These are phyloP conservation scores for Cudoniella acicularis DNA, from an alignment of 495 filamentous ascomycete species.

Conservation along the genomic window DNA sequence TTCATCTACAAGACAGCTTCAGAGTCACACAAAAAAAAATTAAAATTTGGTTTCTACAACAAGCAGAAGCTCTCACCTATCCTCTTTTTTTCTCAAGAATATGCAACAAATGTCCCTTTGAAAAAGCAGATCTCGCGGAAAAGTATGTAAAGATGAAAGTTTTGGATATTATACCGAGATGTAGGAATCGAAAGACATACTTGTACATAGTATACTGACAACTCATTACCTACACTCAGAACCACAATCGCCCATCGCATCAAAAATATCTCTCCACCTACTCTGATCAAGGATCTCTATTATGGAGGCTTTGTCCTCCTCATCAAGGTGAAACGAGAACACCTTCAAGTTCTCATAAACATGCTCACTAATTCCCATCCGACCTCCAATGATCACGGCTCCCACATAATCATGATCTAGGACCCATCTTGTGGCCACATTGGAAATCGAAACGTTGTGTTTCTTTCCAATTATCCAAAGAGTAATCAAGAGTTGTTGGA, in stretches of 20 bases:
- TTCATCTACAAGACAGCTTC: too few species aligned
- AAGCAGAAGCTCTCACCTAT: too few species aligned
- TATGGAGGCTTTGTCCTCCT: conserved; percentile 26
- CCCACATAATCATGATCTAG: conserved; percentile 37
- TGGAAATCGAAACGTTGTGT: conserved; percentile 30
- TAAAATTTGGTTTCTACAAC: too few species aligned
- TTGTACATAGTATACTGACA: too few species aligned
- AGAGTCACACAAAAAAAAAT: too few species aligned
- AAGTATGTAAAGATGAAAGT: too few species aligned
- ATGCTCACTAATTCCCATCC: conserved; percentile 35
- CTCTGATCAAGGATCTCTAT: conserved; percentile 21
- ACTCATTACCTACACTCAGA: conserved; percentile 36
- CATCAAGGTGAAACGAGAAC: conserved; percentile 31
- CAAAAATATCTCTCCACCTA: conserved; percentile 26
- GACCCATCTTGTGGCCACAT: conserved; percentile 38
- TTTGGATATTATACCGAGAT: too few species aligned
- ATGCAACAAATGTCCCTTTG: too few species aligned
- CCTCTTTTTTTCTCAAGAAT: too few species aligned
- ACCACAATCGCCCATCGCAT: conserved; percentile 40
- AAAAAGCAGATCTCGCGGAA: too few species aligned
- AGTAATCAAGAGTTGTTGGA: conserved; percentile 30
- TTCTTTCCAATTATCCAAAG: conserved; percentile 28
- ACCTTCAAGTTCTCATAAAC: conserved; percentile 33
- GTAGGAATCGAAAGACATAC: too few species aligned
- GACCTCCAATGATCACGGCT: conserved; percentile 38